phyloP scores from a whole-genome alignment of 257 asterid genomes.

The Solanum raphanifolium region DNA sequence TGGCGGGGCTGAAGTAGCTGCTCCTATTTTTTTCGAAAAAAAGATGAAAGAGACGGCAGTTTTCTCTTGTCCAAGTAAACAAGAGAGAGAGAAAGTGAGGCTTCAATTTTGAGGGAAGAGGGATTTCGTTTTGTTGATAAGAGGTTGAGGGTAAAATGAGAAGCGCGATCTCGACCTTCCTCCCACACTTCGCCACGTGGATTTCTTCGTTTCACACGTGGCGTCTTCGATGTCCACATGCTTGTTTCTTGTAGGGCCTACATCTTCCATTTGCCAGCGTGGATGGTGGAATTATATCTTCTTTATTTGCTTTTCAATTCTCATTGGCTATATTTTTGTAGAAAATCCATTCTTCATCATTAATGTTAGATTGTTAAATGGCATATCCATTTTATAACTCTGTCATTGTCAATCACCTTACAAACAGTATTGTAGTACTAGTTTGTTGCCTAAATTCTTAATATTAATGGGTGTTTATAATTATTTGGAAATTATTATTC shows the following conservation, averaged over 20 bases:
- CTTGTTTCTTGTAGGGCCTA: background rate
- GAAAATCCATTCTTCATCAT: background rate
- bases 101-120: background rate
- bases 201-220: conserved; percentile 24
- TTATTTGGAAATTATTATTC: background rate
- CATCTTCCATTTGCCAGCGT: conserved; percentile 12
- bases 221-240: conserved; percentile 31
- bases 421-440: background rate
- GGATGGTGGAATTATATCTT: conserved; percentile 18
- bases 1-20: conserved; percentile 7
- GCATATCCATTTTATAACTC: background rate
- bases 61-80: background rate
- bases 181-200: conserved; percentile 51
- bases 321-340: background rate
- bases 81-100: background rate
- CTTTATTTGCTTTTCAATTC: background rate
- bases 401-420: background rate
- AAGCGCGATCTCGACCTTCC: conserved; percentile 62
- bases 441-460: background rate
- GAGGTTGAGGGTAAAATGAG: conserved; percentile 21
- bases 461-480: background rate
- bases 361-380: background rate
- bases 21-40: background rate
- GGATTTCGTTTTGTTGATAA: conserved; percentile 37
- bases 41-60: background rate